Evolutionary conservation across 2,329 filamentous ascomycete species (phyloP), one percentile per base, ranked within the genome.

Genomic region (Epichloe typhina): DNA sequence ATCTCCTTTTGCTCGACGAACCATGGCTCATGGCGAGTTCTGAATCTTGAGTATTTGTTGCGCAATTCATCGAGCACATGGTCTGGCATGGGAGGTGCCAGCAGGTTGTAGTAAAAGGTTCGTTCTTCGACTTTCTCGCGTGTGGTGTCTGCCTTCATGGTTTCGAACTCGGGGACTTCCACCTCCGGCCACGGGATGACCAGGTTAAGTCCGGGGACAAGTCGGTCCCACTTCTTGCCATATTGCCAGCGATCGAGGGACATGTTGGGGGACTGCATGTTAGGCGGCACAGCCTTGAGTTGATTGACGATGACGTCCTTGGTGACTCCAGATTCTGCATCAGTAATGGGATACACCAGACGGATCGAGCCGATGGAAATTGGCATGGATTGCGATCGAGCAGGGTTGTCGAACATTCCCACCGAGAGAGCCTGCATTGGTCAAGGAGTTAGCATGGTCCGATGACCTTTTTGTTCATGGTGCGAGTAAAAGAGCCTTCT

Each of bases 51-150:
- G 75, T 83, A 95, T 64, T 82, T 84, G 72, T 86, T 84, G 63
- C 89, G 78, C 63, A 97, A 74, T 73, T 97, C 91, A 65, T 95
- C 83, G 57, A 95, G 76, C 38, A 96, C 77, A n/a, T 68, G 70
- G 33, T 74, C 69, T 5, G 91, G 89, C 76, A 95, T 88, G 13
- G 91, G 91, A 26, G 86, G 77, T 15, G 77, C 73, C 31, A 89
- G 72, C 23, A 97, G 73, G 37, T 81, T 86, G n/a, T 90, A 89
- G 50, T 83, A 73, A 64, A 95, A 95, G 1, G 86, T 87, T 61
- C 72, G 74, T 55, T 80, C 75, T 61, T 95, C 87, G 52, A 88
- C 85, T 50, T 83, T 77, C 63, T 84, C 80, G 56, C 86, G 84
- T 44, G 82, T 69, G 3, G 91, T 96, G 68, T 97, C 91, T 60